These are phyloP conservation scores for Hura crepitans DNA, from an alignment of 441 rosid genomes.

Conservation along the genomic window DNA sequence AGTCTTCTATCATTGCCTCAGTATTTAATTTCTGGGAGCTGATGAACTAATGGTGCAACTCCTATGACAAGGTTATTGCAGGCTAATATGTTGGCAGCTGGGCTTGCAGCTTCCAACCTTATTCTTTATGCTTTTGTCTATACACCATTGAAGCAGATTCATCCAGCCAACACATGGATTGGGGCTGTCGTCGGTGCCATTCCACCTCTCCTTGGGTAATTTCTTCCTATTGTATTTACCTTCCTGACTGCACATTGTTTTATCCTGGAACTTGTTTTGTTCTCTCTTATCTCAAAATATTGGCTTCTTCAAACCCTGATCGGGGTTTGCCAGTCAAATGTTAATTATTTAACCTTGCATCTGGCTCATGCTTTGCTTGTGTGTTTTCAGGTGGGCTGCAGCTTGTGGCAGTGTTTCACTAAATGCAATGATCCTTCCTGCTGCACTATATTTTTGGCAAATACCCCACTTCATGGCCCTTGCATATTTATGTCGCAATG, in stretches of 20 bases:
- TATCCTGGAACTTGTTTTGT: background rate
- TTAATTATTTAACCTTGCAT: background rate
- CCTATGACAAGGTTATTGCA: conserved; percentile 70
- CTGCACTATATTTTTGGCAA: conserved; percentile 97
- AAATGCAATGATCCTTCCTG: conserved; percentile 75
- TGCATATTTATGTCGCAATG: conserved; percentile 76
- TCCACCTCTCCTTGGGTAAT: conserved; percentile 84
- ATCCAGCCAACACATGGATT: conserved; percentile 96
- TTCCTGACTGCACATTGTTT: background rate
- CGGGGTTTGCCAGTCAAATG: background rate
- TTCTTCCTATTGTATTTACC: background rate
- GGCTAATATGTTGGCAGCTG: conserved; percentile 90
- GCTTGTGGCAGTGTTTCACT: conserved; percentile 69
- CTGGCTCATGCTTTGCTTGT: conserved; percentile 22
- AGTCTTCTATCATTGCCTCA: background rate
- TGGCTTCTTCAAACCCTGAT: background rate
- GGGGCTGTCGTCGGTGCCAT: conserved; percentile 97
- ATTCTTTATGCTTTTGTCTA: conserved; percentile 85
- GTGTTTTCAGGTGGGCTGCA: conserved; percentile 75
- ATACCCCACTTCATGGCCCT: conserved; percentile 99
- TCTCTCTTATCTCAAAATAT: background rate
- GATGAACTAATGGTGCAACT: conserved; percentile 37
- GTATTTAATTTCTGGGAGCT: conserved; percentile 15
- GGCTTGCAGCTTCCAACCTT: conserved; percentile 89
- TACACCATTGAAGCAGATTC: conserved; percentile 97